Base-by-base conservation (phyloP, 2,329 filamentous ascomycete genomes). In the Neopestalotiopsis clavispora region DNA sequence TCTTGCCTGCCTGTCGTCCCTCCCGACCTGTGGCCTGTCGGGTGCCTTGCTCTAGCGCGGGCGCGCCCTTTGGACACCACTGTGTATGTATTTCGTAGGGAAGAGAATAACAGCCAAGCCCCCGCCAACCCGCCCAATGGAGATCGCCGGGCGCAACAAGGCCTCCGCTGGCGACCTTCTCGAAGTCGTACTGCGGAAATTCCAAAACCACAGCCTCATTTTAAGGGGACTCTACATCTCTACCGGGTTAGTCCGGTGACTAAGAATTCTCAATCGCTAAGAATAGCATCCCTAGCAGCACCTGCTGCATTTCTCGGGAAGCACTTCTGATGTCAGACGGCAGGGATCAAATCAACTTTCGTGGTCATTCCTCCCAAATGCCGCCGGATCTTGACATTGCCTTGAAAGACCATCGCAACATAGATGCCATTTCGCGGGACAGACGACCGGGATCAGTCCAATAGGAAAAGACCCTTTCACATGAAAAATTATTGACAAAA, bases 311-410 rank as follows among this genome's bases (percentile, higher is more conserved):
- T 32, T 38, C 32, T 59, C 69, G 69, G 67, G 66, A 65, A 58
- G 34, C 68, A 69, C 68, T 67, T 72, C 71, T 74, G 68, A 72
- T 73, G 71, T 74, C 71, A 72, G 73, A 71, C 58, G 66, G 66
- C 71, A 73, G 67, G 72, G 73, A 63, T 67, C 17, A 12, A 10
- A 28, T 45, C 23, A 45, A 49, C n/a, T 52, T 52, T 52, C 45
- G 9, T 20, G 20, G 17, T 52, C 17, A 23, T 52, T 52, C 45
- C 9, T 52, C 9, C 34, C 9, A n/a, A 20, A 52, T 52, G 20
- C 17, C 45, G 45, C 45, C 45, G 45, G 45, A 52, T 52, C n/a
- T 52, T 28, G 7, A n/a, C 45, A 52, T 52, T 14, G 45, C 17
- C 38, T 42, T 20, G 38, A 63, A 40, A 12, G 28, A 9, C 34